phyloP scores from a whole-genome alignment of 371 early-diverging fungal species.

The Mucor velutinosus region DNA sequence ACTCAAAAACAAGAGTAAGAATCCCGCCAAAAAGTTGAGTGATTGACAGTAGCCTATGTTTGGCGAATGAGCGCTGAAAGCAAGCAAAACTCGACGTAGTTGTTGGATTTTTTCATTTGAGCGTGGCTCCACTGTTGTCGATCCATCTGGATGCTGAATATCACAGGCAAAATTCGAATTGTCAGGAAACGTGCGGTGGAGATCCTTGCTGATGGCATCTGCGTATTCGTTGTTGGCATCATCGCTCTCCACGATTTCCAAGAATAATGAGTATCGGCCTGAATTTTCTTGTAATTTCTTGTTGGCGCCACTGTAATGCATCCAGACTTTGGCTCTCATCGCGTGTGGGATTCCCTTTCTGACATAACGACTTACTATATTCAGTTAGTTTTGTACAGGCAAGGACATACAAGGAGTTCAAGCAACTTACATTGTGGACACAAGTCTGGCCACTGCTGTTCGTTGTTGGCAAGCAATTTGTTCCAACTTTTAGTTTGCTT shows the following conservation, averaged over 20 bases:
- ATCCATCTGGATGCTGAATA: not conserved
- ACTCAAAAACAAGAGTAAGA: constrained; percentile 74
- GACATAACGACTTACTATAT: constrained; percentile 67
- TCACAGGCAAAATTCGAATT: constrained; percentile 68
- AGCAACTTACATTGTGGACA: constrained; percentile 49
- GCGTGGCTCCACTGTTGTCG: constrained; percentile 18
- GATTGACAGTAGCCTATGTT: constrained; percentile 87
- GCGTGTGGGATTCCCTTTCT: constrained; percentile 79
- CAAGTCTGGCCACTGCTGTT: constrained; percentile 52
- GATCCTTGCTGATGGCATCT: constrained; percentile 74
- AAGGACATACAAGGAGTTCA: not conserved
- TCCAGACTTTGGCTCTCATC: constrained; percentile 73
- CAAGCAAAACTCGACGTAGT: constrained; percentile 69
- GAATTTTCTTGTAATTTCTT: constrained; percentile 57
- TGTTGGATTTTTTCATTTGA: constrained; percentile 61
- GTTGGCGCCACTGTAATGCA: constrained; percentile 79
- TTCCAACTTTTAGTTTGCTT: constrained; percentile 59
- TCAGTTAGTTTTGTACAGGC: not conserved
- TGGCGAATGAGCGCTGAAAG: constrained; percentile 67
- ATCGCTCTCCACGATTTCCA: constrained; percentile 52
- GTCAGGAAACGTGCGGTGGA: constrained; percentile 84
- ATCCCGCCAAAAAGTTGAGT: constrained; percentile 81
- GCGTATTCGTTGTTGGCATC: constrained; percentile 56
- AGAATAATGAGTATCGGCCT: constrained; percentile 58
- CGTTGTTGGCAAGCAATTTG: constrained; percentile 37